These are phyloP conservation scores for Akebia trifoliata DNA, from an alignment of 164 flowering plant species.

Conservation along the genomic window DNA sequence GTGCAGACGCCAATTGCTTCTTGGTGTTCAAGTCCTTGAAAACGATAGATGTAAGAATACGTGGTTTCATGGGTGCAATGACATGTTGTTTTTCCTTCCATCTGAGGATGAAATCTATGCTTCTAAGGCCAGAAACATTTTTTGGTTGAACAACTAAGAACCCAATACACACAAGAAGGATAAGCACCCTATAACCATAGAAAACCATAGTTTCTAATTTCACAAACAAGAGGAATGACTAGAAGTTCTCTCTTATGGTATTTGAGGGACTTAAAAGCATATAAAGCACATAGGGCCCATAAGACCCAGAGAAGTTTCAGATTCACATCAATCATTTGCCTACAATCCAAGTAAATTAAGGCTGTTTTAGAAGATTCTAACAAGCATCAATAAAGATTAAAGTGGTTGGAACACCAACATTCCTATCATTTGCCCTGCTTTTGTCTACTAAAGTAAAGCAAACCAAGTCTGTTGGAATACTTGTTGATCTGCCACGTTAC, in stretches of 20 bases:
- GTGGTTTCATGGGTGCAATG: constrained; percentile 9
- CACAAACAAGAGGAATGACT: constrained; percentile 7
- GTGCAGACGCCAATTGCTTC: constrained; percentile 33
- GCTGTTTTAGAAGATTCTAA: constrained; percentile 65
- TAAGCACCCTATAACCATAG: constrained; percentile 27
- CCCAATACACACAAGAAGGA: constrained; percentile 45
- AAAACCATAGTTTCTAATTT: constrained; percentile 32
- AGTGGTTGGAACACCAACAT: constrained; percentile 49
- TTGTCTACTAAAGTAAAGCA: constrained; percentile 43
- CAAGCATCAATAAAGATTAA: constrained; percentile 25
- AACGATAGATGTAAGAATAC: constrained; percentile 17
- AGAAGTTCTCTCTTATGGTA: constrained; percentile 38
- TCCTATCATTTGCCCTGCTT: constrained; percentile 36
- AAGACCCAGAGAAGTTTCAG: constrained; percentile 40
- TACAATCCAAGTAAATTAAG: constrained; percentile 47
- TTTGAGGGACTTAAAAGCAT: constrained; percentile 35
- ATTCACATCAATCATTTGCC: constrained; percentile 76
- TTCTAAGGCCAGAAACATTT: constrained; percentile 39
- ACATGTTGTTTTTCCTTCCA: constrained; percentile 20
- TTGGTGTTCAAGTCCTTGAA: constrained; percentile 27
- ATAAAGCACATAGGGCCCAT: constrained; percentile 44
- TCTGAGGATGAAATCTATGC: constrained; percentile 43
- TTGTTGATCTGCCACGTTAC: constrained; percentile 29
- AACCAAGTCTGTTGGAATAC: constrained; percentile 19
- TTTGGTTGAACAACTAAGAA: constrained; percentile 37